phyloP scores from a whole-genome alignment of 1,284 basidiomycete genomes.

The Puccinia brachypodii region DNA sequence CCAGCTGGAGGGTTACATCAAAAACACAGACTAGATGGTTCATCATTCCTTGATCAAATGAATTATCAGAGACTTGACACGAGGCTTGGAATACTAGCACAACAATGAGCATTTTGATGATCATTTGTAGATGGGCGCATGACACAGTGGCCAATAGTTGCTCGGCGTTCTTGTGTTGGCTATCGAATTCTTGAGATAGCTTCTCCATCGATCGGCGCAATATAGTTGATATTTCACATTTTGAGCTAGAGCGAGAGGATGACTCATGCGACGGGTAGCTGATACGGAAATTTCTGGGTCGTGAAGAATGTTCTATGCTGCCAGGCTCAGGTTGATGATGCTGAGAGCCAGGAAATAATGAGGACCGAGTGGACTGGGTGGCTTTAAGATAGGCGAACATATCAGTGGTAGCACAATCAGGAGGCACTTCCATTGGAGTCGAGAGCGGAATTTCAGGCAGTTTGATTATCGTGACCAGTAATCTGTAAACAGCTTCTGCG shows the following conservation, averaged over 20 bases:
- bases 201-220: slow-evolving; percentile 23
- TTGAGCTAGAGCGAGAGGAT: neutral
- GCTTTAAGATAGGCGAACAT: slow-evolving; percentile 23
- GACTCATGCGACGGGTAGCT: neutral
- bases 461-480: slow-evolving; percentile 26
- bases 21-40: neutral
- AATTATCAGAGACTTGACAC: slow-evolving; percentile 12
- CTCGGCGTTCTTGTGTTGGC: slow-evolving; percentile 11
- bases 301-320: neutral
- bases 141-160: neutral
- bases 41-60: slow-evolving; percentile 9
- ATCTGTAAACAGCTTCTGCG: slow-evolving; percentile 4
- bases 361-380: slow-evolving; percentile 30
- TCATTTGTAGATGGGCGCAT: slow-evolving; percentile 23
- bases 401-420: slow-evolving; percentile 25
- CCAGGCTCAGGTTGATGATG: neutral
- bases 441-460: neutral
- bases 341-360: slow-evolving; percentile 9
- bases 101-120: slow-evolving; percentile 23
- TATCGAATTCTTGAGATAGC: slow-evolving; percentile 26
- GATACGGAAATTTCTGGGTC: neutral
- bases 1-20: neutral
- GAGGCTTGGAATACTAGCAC: slow-evolving; percentile 34
- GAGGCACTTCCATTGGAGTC: neutral
- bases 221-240: neutral